Percentiles rank a stretch among this genome's conserved stretches.
Conservation (phyloP, 129 eudicot species). For the Flaveria trinervia region DNA sequence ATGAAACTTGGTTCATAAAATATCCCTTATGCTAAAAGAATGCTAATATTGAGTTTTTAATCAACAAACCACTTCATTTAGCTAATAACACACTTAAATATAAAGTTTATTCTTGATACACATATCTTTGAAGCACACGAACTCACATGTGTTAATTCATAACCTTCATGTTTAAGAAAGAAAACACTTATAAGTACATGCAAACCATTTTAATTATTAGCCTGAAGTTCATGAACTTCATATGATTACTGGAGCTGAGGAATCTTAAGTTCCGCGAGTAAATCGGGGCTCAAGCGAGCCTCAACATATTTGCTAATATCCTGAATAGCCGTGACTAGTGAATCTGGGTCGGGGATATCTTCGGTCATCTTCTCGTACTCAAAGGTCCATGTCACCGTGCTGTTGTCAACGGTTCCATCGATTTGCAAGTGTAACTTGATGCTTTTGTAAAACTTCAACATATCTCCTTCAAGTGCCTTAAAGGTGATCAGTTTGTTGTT, state of each 20-base stretch:
- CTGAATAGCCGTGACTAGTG: background rate
- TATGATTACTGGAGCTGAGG: background rate
- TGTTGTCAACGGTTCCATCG: conserved; percentile 19
- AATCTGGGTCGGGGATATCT: conserved; percentile 20
- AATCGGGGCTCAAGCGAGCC: background rate
- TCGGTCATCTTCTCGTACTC: conserved; percentile 34
- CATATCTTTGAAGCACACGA: background rate
- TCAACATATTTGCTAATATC: conserved; percentile 7
- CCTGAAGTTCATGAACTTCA: background rate
- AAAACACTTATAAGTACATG: background rate
- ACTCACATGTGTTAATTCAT: background rate
- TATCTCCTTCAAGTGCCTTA: conserved; percentile 7
- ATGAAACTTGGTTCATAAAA: too few species aligned
- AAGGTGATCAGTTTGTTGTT: conserved; percentile 6
- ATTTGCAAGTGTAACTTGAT: background rate
- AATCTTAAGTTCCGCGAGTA: background rate
- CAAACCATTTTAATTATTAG: background rate
- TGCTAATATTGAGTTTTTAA: background rate
- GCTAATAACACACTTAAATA: background rate
- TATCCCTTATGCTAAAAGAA: too few species aligned
- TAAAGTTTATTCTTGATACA: background rate
- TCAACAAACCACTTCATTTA: background rate
- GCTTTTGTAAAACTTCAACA: conserved; percentile 20
- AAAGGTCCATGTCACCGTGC: conserved; percentile 24
- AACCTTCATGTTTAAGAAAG: background rate